A percentile compares a stretch with the other conserved stretches of the same genome.
Conservation (phyloP, 176 grass and related monocot genomes). For the Thinopyrum elongatum region DNA sequence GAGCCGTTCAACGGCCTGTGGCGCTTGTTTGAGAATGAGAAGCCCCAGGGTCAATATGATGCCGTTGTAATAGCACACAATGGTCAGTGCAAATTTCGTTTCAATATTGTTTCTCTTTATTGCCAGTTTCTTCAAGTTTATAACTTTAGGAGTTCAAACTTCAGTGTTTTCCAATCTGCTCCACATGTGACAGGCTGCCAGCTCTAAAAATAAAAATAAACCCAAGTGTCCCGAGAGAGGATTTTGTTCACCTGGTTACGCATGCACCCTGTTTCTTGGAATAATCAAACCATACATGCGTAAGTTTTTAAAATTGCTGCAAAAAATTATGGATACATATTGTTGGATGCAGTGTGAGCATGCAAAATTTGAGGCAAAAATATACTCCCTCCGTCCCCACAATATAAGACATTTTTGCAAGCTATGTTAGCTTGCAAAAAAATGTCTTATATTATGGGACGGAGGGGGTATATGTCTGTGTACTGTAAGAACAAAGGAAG, state of each 20-base stretch:
- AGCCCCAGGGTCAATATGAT: conserved; percentile 75
- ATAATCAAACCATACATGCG: not conserved
- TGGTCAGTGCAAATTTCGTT: conserved; percentile 46
- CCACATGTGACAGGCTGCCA: not conserved
- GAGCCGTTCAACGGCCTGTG: conserved; percentile 83
- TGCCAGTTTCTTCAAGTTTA: not conserved
- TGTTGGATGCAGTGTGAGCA: not conserved
- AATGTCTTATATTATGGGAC: no score
- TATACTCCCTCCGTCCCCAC: no score
- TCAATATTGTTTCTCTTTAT: not conserved
- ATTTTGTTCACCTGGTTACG: not conserved
- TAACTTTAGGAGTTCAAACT: not conserved
- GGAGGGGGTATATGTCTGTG: not conserved
- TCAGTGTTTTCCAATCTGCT: not conserved
- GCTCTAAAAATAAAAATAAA: not conserved
- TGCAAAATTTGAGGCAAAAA: not conserved
- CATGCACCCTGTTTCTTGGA: not conserved
- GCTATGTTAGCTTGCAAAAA: no score
- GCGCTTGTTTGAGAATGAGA: conserved; percentile 80
- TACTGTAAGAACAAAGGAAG: not conserved
- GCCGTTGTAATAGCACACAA: conserved; percentile 92
- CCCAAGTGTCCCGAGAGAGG: not conserved
- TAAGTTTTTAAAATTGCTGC: not conserved
- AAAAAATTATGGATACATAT: not conserved
- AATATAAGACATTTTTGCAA: no score